phyloP scores from a whole-genome alignment of 306 rosid genomes.

The Medicago lupulina region DNA sequence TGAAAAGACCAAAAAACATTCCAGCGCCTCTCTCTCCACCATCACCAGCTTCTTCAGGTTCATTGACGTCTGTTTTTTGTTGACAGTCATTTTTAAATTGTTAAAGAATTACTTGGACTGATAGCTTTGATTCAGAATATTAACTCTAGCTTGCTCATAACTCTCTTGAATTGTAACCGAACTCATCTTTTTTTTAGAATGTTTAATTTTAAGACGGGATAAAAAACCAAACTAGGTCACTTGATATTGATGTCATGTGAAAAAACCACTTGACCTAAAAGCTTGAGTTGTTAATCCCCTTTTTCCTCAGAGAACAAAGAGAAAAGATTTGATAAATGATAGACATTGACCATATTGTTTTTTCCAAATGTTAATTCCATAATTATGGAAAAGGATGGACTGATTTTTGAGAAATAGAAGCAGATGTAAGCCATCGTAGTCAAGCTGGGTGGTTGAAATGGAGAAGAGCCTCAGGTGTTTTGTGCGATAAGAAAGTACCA shows the following conservation, averaged over 20 bases:
- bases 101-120: conserved; percentile 21
- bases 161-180: conserved; percentile 26
- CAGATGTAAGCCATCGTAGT: too few relatives aligned
- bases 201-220: background rate
- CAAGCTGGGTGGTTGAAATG: too few relatives aligned
- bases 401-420: too few relatives aligned
- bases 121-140: conserved; percentile 2
- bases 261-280: conserved; percentile 10
- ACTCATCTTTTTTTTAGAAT: conserved; percentile 20
- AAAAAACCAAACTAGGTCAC: background rate
- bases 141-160: conserved; percentile 17
- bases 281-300: background rate
- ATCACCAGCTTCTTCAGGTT: conserved; percentile 57
- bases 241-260: background rate
- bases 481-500: too few relatives aligned
- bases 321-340: too few relatives aligned
- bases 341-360: too few relatives aligned
- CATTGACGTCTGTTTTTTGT: conserved; percentile 20
- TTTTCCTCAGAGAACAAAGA: too few relatives aligned
- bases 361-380: too few relatives aligned
- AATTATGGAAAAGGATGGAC: too few relatives aligned
- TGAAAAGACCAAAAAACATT: conserved; percentile 27
- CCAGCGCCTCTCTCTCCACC: conserved; percentile 58
- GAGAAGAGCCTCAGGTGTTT: too few relatives aligned
- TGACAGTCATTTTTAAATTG: conserved; percentile 20